Evolutionary conservation across 805 yeast genomes (phyloP).

Genomic region (Teunomyces pallodes): DNA sequence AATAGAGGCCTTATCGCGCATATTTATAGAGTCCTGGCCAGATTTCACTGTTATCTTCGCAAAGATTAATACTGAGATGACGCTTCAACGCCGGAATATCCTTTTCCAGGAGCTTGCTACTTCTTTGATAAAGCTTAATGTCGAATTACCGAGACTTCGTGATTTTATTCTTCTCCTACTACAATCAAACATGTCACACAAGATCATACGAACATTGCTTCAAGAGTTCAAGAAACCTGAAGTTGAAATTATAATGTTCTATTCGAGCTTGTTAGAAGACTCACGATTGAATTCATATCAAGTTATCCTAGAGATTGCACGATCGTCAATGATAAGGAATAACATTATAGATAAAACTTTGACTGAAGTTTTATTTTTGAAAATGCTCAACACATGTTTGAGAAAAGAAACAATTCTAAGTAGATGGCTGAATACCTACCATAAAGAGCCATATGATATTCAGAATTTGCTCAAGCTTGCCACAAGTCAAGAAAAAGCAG

Average conservation of each 20-base stretch:
- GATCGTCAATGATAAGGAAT: conserved; percentile 11
- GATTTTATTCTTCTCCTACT: neutral
- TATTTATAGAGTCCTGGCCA: neutral
- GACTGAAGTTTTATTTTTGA: conserved; percentile 11
- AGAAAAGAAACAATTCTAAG: conserved; percentile 6
- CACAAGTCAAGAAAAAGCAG: conserved; percentile 16
- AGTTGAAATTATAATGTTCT: conserved; percentile 1
- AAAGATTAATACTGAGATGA: neutral
- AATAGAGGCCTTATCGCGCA: neutral
- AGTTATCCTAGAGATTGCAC: conserved; percentile 8
- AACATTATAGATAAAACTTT: conserved; percentile 8
- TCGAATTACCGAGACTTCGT: neutral
- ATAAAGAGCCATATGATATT: conserved; percentile 10
- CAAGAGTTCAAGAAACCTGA: neutral
- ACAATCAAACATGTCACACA: neutral
- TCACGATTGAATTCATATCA: conserved; percentile 4
- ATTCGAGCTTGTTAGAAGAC: conserved; percentile 1
- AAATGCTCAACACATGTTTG: conserved; percentile 12
- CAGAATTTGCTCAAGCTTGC: conserved; percentile 13
- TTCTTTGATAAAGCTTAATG: neutral
- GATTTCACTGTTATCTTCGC: neutral
- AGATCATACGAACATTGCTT: neutral
- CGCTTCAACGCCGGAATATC: neutral
- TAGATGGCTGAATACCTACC: neutral
- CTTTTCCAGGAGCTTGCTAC: neutral